These are phyloP conservation scores for Collybiopsis confluens DNA, from an alignment of 768 basidiomycete genomes.

Conservation along the genomic window DNA sequence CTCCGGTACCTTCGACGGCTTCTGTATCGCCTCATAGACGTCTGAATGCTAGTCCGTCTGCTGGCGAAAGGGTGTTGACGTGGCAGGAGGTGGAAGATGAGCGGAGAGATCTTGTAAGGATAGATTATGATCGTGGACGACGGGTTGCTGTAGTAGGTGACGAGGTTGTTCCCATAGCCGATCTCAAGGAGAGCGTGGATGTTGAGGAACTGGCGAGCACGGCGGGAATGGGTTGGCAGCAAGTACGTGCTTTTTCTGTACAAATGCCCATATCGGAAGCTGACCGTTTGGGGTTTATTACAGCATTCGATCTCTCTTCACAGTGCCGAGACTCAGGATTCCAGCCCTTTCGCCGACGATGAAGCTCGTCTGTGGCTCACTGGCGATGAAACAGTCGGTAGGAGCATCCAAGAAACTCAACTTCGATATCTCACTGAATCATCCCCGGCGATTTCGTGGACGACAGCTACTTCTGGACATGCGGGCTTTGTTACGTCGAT, in stretches of 20 bases:
- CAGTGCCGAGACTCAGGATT: background rate
- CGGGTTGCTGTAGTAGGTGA: background rate
- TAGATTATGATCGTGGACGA: background rate
- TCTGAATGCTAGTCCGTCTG: background rate
- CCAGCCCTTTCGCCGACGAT: too few species aligned
- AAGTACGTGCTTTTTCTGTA: background rate
- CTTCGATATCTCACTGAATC: background rate
- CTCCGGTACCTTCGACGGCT: background rate
- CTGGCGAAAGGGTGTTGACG: background rate
- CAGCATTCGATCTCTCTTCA: background rate
- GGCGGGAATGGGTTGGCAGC: constrained; percentile 1
- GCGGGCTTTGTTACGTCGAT: constrained; percentile 1
- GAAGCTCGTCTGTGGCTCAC: background rate
- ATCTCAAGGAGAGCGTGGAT: background rate
- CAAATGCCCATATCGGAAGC: background rate
- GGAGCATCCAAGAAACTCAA: background rate
- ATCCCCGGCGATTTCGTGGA: background rate
- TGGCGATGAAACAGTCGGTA: background rate
- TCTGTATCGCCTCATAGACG: background rate
- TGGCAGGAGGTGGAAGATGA: constrained; percentile 4
- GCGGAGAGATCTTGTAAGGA: background rate
- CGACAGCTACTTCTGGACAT: background rate
- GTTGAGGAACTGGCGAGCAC: background rate
- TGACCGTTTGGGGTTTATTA: background rate
- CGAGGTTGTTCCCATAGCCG: background rate